Base-by-base conservation (phyloP, 306 rosid genomes). In the Sicyos baderoa region DNA sequence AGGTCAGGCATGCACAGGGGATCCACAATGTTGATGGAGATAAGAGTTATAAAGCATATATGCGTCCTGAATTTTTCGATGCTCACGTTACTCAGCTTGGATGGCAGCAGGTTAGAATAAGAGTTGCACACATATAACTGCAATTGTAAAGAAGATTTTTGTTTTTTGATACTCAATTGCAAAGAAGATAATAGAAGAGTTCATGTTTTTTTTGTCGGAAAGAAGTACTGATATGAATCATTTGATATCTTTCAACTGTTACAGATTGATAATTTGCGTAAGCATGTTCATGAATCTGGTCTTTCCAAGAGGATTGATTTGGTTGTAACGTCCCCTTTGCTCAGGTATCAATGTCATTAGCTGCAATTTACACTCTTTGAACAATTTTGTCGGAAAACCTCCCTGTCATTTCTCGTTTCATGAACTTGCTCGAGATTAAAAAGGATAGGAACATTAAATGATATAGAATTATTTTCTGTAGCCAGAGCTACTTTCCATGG, bases 1-100 rank as follows among this genome's bases (percentile, higher is more conserved):
- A 83, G 86, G 86, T 83, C 75, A 83, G 86, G 82, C 86, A 83
- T 63, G 86, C 78, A 21, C 86, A 83, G 71, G 86, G 86, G 54
- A 79, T 83, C 77, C 86, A 83, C 84, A 83, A 83, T 56, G 78
- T 83, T 18, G 86, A 83, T 3, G 86, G 86, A 68, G 84, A 80
- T 16, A 83, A 83, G 76, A 83, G 76, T 70, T 83, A 79, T 79
- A 79, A 79, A 56, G 77, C 80, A 50, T 83, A 77, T 60, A 27
- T 83, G 78, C 72, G 73, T 74, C 86, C 86, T 68, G 84, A 72
- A 68, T 83, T 59, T 75, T 83, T 83, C 63, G 86, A 83, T 71
- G 86, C 86, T 14, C 78, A 77, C 29, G 77, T 83, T 54, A 83
- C 86, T 50, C 86, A 77, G 57, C 75, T 83, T 18, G 86, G 86